Evolutionary conservation across 768 basidiomycete genomes (phyloP).

Genomic region (Dendrothele bispora): DNA sequence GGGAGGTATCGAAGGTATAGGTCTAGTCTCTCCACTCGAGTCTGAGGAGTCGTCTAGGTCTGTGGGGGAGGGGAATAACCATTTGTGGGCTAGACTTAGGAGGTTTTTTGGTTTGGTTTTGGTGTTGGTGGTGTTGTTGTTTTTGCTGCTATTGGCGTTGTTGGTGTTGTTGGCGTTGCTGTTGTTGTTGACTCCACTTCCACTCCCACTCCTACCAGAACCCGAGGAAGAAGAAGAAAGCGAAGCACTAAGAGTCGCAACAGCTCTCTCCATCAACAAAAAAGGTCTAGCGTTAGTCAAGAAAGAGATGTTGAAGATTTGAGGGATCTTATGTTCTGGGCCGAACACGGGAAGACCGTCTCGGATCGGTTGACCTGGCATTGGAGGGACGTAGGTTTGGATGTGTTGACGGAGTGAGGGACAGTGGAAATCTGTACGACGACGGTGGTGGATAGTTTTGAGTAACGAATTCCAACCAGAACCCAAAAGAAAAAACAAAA

Average conservation of each 20-base stretch:
- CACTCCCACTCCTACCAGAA: no score
- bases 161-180: conserved; percentile 1
- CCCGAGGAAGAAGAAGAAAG: no score
- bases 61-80: conserved; percentile 44
- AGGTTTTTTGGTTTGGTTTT: conserved; percentile 12
- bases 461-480: not conserved
- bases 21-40: no score
- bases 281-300: conserved; percentile 42
- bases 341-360: conserved; percentile 22
- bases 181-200: conserved; percentile 10
- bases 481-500: not conserved
- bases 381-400: conserved; percentile 28
- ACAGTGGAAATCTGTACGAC: conserved; percentile 41
- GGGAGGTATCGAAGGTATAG: conserved; percentile 19
- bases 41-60: conserved; percentile 24
- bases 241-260: conserved; percentile 25
- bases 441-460: no score
- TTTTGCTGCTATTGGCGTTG: not conserved
- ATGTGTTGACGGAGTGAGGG: conserved; percentile 41
- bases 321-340: conserved; percentile 35
- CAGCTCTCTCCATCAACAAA: conserved; percentile 43
- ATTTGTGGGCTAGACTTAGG: conserved; percentile 34
- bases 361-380: conserved; percentile 7
- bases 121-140: conserved; percentile 11
- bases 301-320: conserved; percentile 49